These are phyloP conservation scores for Solanum sejunctum DNA, from an alignment of 257 asterid genomes.

Conservation along the genomic window DNA sequence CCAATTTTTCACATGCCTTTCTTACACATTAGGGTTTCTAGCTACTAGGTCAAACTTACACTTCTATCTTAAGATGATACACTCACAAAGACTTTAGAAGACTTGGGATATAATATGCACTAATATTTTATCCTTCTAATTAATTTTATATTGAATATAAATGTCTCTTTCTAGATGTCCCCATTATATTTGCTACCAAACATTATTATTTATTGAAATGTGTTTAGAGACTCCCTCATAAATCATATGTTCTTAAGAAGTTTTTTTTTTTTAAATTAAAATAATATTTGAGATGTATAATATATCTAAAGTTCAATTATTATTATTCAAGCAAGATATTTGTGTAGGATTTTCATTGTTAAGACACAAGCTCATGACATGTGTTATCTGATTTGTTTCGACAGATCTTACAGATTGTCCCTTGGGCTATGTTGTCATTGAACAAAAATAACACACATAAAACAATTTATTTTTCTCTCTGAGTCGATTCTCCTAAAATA, in stretches of 20 bases:
- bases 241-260: background rate
- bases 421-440: background rate
- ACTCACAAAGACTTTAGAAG: background rate
- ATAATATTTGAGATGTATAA: background rate
- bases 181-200: background rate
- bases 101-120: background rate
- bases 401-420: background rate
- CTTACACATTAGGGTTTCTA: background rate
- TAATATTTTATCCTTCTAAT: background rate
- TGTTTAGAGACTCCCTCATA: background rate
- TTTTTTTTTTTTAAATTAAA: too few species aligned
- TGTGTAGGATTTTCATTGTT: background rate
- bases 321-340: background rate
- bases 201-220: background rate
- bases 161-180: background rate
- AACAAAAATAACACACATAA: background rate
- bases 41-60: background rate
- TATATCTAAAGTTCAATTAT: background rate
- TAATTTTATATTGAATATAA: background rate
- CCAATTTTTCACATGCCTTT: background rate
- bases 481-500: background rate
- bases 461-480: background rate
- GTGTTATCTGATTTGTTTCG: background rate
- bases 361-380: background rate
- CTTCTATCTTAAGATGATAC: background rate